These are phyloP conservation scores for Agrocybe pediades DNA, from an alignment of 768 basidiomycete species.

Conservation along the genomic window DNA sequence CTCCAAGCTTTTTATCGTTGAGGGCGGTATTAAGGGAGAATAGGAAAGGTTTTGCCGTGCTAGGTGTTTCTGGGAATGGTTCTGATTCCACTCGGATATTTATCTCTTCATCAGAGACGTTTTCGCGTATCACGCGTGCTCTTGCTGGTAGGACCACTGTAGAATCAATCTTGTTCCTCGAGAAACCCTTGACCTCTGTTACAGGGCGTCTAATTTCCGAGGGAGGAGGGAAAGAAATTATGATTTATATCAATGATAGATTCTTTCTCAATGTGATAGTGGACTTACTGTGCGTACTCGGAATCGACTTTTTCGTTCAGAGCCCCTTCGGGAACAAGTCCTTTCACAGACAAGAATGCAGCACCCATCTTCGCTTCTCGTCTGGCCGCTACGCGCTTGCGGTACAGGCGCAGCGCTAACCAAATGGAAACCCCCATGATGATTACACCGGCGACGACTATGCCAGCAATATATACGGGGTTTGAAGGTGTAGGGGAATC, in stretches of 20 bases:
- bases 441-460: slow-evolving; percentile 46
- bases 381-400: slow-evolving; percentile 38
- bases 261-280: slow-evolving; percentile 3
- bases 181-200: slow-evolving; percentile 29
- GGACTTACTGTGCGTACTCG: slow-evolving; percentile 21
- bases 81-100: slow-evolving; percentile 38
- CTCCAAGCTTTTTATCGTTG: not conserved
- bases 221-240: not conserved
- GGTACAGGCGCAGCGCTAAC: slow-evolving; percentile 41
- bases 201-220: slow-evolving; percentile 14
- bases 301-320: slow-evolving; percentile 19
- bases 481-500: slow-evolving; percentile 17
- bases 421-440: slow-evolving; percentile 40
- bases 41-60: slow-evolving; percentile 23
- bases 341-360: slow-evolving; percentile 51
- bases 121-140: slow-evolving; percentile 35
- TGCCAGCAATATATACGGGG: slow-evolving; percentile 50
- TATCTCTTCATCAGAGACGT: slow-evolving; percentile 11
- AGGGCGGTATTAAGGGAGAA: not conserved
- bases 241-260: not conserved
- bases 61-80: slow-evolving; percentile 37
- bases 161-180: slow-evolving; percentile 42
- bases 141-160: slow-evolving; percentile 57
- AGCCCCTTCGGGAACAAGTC: slow-evolving; percentile 37
- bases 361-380: slow-evolving; percentile 38